Evolutionary conservation across 148 eudicot genomes (phyloP), one percentile per base, ranked within the genome.

Genomic region (Amaranthus hypochondriacus): DNA sequence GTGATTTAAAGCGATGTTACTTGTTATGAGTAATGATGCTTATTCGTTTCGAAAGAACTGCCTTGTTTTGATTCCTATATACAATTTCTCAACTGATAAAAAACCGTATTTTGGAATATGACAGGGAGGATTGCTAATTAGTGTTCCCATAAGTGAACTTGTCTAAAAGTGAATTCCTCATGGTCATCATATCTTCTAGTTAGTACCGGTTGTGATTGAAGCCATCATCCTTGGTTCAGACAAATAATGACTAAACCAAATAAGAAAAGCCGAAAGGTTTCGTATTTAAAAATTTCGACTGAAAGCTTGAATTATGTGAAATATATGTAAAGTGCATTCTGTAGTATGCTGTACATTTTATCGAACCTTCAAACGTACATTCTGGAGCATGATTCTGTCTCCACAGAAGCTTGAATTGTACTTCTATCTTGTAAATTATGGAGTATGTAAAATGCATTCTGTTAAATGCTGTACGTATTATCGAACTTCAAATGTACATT

Each of bases 161-260:
- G 6, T 14, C 7, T 44, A 46, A 3, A 44, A n/a, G 48, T 46
- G 5, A 65, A 65, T 48, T n/a, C 52, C 21, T 49, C 11, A 48
- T 49, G 5, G 12, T 21, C 69, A 48, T 48, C 55, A 49, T 48
- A 14, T 48, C 43, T 66, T 39, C 21, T 13, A 21, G 54, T 15
- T 62, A 51, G 76, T 73, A 62, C 42, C n/a, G 69, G 42, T 21
- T 63, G 61, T 15, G 48, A n/a, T 15, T 52, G 56, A 68, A 58
- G 18, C 49, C 42, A 21, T 13, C 59, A 43, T 14, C 8, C 55
- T 56, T 3, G 65, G 6, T 50, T 43, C 43, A 49, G 39, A 67
- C 39, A 56, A n/a, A 44, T 43, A 18, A 62, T 2, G 28, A 51
- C 46, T 11, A 69, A 69, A 10, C 39, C 48, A 55, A 54, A 11